Conservation (phyloP, 148 eudicot species). For the Polygonum aviculare region DNA sequence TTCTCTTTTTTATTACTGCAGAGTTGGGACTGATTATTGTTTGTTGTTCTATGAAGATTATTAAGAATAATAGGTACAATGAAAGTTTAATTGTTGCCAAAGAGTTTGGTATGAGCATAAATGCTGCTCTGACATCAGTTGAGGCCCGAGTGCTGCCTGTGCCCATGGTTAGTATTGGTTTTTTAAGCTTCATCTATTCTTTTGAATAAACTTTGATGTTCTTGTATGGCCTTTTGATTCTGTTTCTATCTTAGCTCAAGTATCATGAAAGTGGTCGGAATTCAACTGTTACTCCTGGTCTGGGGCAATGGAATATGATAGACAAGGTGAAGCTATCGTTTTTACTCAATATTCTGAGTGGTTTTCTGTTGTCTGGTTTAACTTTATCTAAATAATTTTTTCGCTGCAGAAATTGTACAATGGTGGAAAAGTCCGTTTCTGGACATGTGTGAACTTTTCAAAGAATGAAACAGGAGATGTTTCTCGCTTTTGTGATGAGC, state of each 20-base stretch:
- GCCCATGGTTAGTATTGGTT: slow-evolving; percentile 42
- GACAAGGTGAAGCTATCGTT: slow-evolving; percentile 34
- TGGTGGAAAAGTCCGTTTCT: slow-evolving; percentile 41
- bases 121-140: slow-evolving; percentile 27
- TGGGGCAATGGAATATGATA: slow-evolving; percentile 92
- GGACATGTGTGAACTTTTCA: slow-evolving; percentile 72
- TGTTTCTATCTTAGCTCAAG: slow-evolving; percentile 34
- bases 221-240: not conserved
- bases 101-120: slow-evolving; percentile 64
- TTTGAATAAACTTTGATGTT: not conserved
- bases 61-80: slow-evolving; percentile 31
- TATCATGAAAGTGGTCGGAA: slow-evolving; percentile 51
- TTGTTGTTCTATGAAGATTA: slow-evolving; percentile 36
- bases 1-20: not conserved
- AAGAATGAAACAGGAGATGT: slow-evolving; percentile 4
- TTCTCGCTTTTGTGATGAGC: slow-evolving; percentile 27
- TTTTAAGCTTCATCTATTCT: not conserved
- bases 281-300: slow-evolving; percentile 38
- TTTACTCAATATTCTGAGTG: not conserved
- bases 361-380: not conserved
- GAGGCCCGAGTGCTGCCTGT: slow-evolving; percentile 77
- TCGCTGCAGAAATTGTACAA: slow-evolving; percentile 64
- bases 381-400: not conserved
- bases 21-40: not conserved
- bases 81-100: slow-evolving; percentile 25